These are phyloP conservation scores for Elsinoe batatas DNA, from an alignment of 2,329 filamentous ascomycete genomes.

Conservation along the genomic window DNA sequence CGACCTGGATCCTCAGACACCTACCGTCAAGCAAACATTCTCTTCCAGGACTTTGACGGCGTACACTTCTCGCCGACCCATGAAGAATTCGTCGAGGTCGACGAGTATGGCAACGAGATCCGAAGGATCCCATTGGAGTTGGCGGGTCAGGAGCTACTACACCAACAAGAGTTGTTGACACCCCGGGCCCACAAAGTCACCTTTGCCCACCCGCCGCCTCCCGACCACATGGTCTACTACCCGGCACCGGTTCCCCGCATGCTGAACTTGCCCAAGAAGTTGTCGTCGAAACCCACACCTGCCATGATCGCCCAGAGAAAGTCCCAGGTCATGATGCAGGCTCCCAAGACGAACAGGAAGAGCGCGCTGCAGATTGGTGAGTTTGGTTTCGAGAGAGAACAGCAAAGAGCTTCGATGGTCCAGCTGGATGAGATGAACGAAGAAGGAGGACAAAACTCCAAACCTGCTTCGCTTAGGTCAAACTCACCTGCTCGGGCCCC, in stretches of 20 bases:
- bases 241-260: conserved; percentile 88
- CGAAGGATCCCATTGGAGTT: conserved; percentile 17
- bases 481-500: not conserved
- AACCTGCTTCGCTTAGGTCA: conserved; percentile 3
- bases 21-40: conserved; percentile 53
- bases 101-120: conserved; percentile 26
- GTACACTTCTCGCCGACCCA: conserved; percentile 58
- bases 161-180: conserved; percentile 20
- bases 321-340: conserved; percentile 59
- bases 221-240: conserved; percentile 83
- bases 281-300: conserved; percentile 63
- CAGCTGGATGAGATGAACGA: not conserved
- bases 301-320: conserved; percentile 58
- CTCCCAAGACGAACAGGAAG: conserved; percentile 46
- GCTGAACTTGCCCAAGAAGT: conserved; percentile 80
- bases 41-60: conserved; percentile 75
- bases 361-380: conserved; percentile 32
- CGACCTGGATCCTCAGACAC: conserved; percentile 49
- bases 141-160: not conserved
- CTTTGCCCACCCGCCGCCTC: conserved; percentile 51
- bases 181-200: conserved; percentile 41
- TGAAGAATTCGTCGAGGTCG: conserved; percentile 26
- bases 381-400: conserved; percentile 13
- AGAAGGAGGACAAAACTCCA: not conserved
- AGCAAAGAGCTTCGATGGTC: not conserved